Base-by-base conservation (phyloP, 164 flowering plant genomes). In the Hamamelis virginiana region DNA sequence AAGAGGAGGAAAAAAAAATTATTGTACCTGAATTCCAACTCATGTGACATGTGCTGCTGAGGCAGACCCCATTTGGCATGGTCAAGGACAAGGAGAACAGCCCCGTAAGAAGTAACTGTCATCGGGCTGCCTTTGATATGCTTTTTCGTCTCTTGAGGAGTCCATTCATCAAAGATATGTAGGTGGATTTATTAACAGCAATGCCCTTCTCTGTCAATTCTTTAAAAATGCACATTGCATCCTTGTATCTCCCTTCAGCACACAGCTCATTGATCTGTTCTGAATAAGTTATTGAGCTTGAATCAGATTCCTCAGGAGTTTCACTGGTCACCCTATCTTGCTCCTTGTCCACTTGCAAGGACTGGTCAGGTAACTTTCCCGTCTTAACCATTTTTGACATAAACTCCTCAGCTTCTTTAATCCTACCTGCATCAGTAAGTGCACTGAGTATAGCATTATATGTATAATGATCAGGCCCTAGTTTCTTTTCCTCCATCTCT, bases 71-170 rank as follows among this genome's bases (percentile, higher is more conserved):
- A 22, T 55, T 19, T 23, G 43, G 51, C 28, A 52, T 38, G 41
- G 60, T 41, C 21, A 45, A 53, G 59, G 10, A 48, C 21, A 45
- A 53, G 59, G 10, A 48, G 27, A 46, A 26, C 16, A 46, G 2
- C 41, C 41, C 41, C 2, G 41, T 22, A 57, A 72, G 12, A 22
- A 38, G 14, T 12, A 10, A 53, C 45, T 23, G 27, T 63, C 56
- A 77, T 52, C 55, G 19, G 26, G 60, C 66, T 28, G 45, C 73
- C 68, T 77, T 85, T 4, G 82, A 75, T 38, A 72, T 82, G 64
- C 86, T 73, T 79, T 85, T 94, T 23, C 91, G 81, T 72, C 90
- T 80, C 79, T 75, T 84, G 45, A 94, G 67, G 14, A 94, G 86
- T 53, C 90, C 94, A 60, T 77, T 70, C 87, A 94, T 89, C 69